Conservation (phyloP, 228 moss, liverwort and hornwort species). For the Sphagnum magellanicum region DNA sequence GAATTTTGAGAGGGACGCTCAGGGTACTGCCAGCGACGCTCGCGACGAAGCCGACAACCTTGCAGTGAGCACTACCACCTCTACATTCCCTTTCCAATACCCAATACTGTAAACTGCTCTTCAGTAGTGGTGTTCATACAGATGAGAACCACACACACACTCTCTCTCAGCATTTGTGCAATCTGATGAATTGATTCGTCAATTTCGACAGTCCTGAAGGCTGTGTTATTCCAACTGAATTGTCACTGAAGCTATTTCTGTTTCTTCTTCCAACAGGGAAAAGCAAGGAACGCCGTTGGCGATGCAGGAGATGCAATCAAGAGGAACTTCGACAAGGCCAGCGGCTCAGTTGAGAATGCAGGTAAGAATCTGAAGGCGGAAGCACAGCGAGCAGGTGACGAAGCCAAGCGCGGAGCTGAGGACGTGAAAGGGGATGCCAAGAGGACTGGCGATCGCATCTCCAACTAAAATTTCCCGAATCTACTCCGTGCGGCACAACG, state of each 20-base stretch:
- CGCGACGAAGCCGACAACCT: constrained; percentile 15
- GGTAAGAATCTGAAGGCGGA: neutral
- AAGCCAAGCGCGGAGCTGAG: neutral
- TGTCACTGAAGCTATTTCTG: no score
- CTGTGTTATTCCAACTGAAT: no score
- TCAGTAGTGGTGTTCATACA: no score
- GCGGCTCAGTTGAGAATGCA: neutral
- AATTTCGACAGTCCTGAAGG: no score
- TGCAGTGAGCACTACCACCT: constrained; percentile 4
- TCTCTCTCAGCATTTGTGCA: no score
- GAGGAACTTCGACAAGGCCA: constrained; percentile 2
- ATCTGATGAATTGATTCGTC: no score
- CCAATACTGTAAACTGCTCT: no score
- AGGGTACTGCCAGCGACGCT: constrained; percentile 6
- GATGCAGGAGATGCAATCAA: constrained; percentile 3
- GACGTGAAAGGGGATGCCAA: constrained; percentile 1
- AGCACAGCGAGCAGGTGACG: neutral
- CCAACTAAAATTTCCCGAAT: neutral
- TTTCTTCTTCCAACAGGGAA: neutral
- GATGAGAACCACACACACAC: no score
- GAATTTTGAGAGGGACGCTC: constrained; percentile 20
- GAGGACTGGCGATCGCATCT: neutral
- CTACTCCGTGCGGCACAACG: no score
- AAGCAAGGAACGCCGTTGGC: neutral
- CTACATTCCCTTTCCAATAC: no score